These are phyloP conservation scores for Diversispora epigaea DNA, from an alignment of 192 early-diverging fungal species.

Conservation along the genomic window DNA sequence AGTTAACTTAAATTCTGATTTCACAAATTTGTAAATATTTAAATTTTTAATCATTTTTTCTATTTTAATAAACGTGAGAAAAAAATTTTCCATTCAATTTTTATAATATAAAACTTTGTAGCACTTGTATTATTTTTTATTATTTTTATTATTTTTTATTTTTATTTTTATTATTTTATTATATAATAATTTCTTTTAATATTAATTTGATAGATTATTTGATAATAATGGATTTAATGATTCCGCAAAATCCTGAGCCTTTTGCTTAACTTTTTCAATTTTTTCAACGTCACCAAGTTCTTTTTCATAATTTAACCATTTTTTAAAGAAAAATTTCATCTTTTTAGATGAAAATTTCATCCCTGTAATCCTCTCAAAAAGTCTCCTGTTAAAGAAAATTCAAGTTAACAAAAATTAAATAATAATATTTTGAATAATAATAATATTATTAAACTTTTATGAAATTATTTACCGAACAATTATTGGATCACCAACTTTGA, in stretches of 20 bases:
- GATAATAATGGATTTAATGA: background rate
- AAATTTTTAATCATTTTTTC: too few relatives aligned
- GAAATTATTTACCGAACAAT: conserved; percentile 56
- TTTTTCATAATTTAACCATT: conserved; percentile 96
- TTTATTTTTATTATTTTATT: too few relatives aligned
- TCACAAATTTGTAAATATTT: too few relatives aligned
- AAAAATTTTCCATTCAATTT: too few relatives aligned
- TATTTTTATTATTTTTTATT: too few relatives aligned
- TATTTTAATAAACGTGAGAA: too few relatives aligned
- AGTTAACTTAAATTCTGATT: too few relatives aligned
- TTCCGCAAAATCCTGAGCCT: conserved; percentile 85
- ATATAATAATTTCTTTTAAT: too few relatives aligned
- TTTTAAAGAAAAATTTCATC: conserved; percentile 99
- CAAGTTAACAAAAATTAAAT: background rate
- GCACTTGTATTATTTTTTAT: too few relatives aligned
- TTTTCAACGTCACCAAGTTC: conserved; percentile 74
- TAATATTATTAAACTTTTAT: background rate
- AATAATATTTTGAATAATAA: conserved; percentile 6
- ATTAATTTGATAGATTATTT: too few relatives aligned
- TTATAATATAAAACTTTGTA: too few relatives aligned
- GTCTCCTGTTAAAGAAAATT: conserved; percentile 39
- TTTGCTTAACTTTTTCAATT: conserved; percentile 84
- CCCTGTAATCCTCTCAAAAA: conserved; percentile 89
- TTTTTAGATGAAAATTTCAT: conserved; percentile 94
- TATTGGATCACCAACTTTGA: conserved; percentile 67